Base-by-base conservation (phyloP, 2,329 filamentous ascomycete species). In the Madurella mycetomatis region DNA sequence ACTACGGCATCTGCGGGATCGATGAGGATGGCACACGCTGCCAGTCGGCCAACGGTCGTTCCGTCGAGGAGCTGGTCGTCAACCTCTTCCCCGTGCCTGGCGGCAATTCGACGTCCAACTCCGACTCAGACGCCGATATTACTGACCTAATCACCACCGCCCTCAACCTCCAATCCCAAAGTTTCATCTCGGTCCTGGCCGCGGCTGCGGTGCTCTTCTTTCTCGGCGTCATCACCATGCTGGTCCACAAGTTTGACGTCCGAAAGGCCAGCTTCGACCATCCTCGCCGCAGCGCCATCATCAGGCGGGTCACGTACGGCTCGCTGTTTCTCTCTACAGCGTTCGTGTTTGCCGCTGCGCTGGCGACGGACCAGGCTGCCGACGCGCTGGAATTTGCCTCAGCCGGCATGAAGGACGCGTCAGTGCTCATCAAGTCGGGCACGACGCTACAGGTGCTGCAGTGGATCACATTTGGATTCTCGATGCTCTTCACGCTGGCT, bases 1-100 rank as follows among this genome's bases (percentile, higher is more conserved):
- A 64, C 56, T 64, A 59, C 18, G 64, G 63, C 43, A 62, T 65
- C 53, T 65, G 64, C 56, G 60, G 58, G 42, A 55, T 57, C 56
- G 51, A 57, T 40, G 54, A 57, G 11, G 48, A 55, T 17, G 56
- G 53, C 32, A 57, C 41, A 17, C 50, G 47, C 55, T 66, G 63
- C 59, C 49, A 58, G 7, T 48, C 64, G 2, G 58, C 60, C 4
- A 37, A 54, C 0, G 57, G 60, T 51, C 45, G 44, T 12, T 57
- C 53, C 8, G 47, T 54, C 51, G 54, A 57, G 2, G 18, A 41
- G 9, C 45, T 63, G 15, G 37, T 53, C n/a, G 8, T 49, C 55
- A 54, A 51, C 55, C 57, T 65, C 19, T 60, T 66, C 52, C 54
- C 60, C 19, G 42, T 58, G 11, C 50, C 56, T n/a, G 16, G 15